These are phyloP conservation scores for Claviceps monticola DNA, from an alignment of 2,329 filamentous ascomycete genomes.

Conservation along the genomic window DNA sequence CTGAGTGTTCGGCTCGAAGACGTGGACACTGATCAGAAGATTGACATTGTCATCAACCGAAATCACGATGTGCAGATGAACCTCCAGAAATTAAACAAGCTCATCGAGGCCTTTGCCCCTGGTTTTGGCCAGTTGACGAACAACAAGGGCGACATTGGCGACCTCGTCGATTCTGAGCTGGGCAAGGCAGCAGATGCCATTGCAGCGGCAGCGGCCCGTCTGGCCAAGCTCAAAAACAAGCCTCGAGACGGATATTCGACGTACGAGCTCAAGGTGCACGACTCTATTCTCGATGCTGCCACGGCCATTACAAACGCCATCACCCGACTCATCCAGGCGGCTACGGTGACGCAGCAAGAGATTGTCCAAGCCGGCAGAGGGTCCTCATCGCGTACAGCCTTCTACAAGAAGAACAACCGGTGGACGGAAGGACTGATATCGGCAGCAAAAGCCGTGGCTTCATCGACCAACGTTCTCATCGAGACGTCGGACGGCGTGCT, in stretches of 20 bases:
- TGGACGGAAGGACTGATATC: constrained; percentile 98
- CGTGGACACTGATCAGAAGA: constrained; percentile 82
- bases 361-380: constrained; percentile 90
- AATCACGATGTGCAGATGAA: constrained; percentile 94
- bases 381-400: constrained; percentile 74
- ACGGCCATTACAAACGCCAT: constrained; percentile 91
- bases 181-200: constrained; percentile 92
- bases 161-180: constrained; percentile 83
- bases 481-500: constrained; percentile 96
- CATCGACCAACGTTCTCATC: constrained; percentile 88
- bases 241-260: constrained; percentile 91
- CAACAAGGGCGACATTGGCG: constrained; percentile 75
- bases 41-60: constrained; percentile 92
- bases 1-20: constrained; percentile 90
- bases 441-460: constrained; percentile 88
- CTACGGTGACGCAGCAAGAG: constrained; percentile 84
- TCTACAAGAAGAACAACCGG: constrained; percentile 99
- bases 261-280: constrained; percentile 91
- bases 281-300: constrained; percentile 85
- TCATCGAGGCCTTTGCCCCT: constrained; percentile 83
- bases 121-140: constrained; percentile 69
- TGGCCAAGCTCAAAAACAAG: constrained; percentile 90
- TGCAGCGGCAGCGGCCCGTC: constrained; percentile 74
- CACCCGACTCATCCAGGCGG: constrained; percentile 85
- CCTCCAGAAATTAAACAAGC: constrained; percentile 82